Conservation (phyloP, 2,329 filamentous ascomycete species). For the Exutisphaerella laricina region DNA sequence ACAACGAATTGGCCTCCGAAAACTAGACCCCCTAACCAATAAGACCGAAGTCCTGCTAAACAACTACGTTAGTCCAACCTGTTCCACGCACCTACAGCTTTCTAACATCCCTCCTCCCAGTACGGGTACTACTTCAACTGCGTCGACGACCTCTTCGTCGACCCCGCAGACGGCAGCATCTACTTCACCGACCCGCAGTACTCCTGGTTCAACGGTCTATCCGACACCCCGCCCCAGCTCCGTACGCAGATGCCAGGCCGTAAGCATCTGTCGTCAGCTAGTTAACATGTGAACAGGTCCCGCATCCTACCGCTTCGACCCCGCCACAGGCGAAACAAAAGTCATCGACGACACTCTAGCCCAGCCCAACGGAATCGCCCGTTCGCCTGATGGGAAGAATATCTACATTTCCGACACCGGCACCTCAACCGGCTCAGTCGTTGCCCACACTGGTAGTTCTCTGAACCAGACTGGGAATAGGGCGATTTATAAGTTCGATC, state of each 20-base stretch:
- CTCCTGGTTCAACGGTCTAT: constrained; percentile 17
- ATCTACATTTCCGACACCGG: constrained; percentile 44
- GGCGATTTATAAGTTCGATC: not conserved
- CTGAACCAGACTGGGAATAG: not conserved
- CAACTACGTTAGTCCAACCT: constrained; percentile 33
- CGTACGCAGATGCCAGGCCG: too few species aligned
- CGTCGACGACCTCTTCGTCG: constrained; percentile 40
- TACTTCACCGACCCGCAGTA: constrained; percentile 46
- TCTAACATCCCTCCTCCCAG: not conserved
- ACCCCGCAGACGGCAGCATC: constrained; percentile 40
- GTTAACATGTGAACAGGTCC: too few species aligned
- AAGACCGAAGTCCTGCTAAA: constrained; percentile 39
- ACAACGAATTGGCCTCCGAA: constrained; percentile 32
- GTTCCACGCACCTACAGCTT: not conserved
- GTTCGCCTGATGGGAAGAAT: constrained; percentile 40
- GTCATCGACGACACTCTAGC: constrained; percentile 40
- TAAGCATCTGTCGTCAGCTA: too few species aligned
- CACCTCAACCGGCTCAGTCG: not conserved
- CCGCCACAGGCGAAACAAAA: constrained; percentile 36
- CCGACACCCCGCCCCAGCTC: constrained; percentile 13
- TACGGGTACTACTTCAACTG: constrained; percentile 43
- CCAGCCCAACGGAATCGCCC: constrained; percentile 44
- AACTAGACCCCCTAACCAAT: constrained; percentile 42
- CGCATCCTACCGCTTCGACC: constrained; percentile 41
- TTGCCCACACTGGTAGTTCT: not conserved